Base-by-base conservation (phyloP, 139 green algal genomes). In the Picochlorum sp. region DNA sequence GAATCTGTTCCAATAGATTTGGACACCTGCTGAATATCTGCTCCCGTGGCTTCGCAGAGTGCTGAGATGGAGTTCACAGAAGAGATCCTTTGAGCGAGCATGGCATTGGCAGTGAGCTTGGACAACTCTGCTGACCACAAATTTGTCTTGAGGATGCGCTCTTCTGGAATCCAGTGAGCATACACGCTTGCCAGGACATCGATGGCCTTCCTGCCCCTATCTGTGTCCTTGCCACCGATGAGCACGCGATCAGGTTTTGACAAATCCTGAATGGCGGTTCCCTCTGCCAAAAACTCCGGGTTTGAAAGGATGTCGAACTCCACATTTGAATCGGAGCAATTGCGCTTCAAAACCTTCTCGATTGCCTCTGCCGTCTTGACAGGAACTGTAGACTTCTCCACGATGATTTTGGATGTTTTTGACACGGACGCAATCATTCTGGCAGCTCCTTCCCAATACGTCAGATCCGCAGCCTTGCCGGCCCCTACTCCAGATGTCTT, bases 331-430 rank as follows among this genome's bases (percentile, higher is more conserved):
- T 92, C 69, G 20, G 54, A 63, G 76, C 85, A 91, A 70, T 93
- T 95, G 31, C 86, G 75, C 37, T 76, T 68, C 41, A 95, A 77
- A 52, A 95, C 89, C 88, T 96, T 96, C 60, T 83, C 86, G 58
- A 99, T 97, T 14, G 94, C 94, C 72, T 99, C 92, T 7, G 94
- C 94, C 0, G 94, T 99, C 75, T 98, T 98, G 16, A 99, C 94
- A 15, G 94, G 94, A 47, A 99, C 94, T 5, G 94, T 99, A 9
- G 87, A 97, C 84, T 99, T 99, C 83, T 99, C 94, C 51, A 99
- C 94, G 16, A 99, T 88, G 67, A 98, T 95, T 80, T 98, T 98
- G 75, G 67, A 83, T 49, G 67, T 78, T 31, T 74, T 95, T 47
- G 87, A 94, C 3, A 84, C 80, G 6, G 70, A 76, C 8, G 92